Evolutionary conservation across 169 alveolate genomes (phyloP).

Genomic region (Eimeria praecox): DNA sequence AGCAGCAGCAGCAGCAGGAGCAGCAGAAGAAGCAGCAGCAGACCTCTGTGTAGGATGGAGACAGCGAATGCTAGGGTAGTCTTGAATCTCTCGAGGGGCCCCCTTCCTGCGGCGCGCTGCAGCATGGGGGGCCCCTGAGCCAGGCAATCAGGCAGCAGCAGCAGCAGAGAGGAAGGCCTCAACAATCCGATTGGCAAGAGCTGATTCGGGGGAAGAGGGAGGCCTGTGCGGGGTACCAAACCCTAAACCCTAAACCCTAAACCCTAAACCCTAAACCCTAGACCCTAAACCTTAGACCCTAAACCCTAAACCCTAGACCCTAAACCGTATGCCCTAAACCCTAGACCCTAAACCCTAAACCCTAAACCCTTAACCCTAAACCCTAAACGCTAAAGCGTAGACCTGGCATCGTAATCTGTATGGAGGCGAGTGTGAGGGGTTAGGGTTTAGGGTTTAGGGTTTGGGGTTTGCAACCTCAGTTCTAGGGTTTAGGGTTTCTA

Average conservation of each 20-base stretch:
- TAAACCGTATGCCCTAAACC: not conserved
- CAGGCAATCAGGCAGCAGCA: constrained; percentile 52
- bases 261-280: not conserved
- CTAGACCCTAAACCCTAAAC: not conserved
- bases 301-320: not conserved
- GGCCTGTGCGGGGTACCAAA: not conserved
- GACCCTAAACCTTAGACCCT: not conserved
- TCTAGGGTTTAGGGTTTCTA: not conserved
- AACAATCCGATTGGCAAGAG: constrained; percentile 14
- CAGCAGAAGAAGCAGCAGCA: not conserved
- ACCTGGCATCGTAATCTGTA: no score
- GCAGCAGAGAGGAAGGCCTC: constrained; percentile 29
- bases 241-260: not conserved
- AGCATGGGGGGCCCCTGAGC: constrained; percentile 50
- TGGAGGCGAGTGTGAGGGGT: not conserved
- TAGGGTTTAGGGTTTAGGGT: not conserved
- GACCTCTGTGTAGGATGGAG: constrained; percentile 45
- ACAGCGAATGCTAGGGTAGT: constrained; percentile 29
- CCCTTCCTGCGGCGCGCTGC: not conserved
- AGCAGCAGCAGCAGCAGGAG: not conserved
- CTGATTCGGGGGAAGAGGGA: not conserved
- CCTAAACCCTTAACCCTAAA: constrained; percentile 12
- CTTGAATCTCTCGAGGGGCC: constrained; percentile 36
- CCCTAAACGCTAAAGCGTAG: not conserved
- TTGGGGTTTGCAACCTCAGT: not conserved